These are phyloP conservation scores for Physcomitrium patens DNA, from an alignment of 225 moss, liverwort and hornwort species.

Conservation along the genomic window DNA sequence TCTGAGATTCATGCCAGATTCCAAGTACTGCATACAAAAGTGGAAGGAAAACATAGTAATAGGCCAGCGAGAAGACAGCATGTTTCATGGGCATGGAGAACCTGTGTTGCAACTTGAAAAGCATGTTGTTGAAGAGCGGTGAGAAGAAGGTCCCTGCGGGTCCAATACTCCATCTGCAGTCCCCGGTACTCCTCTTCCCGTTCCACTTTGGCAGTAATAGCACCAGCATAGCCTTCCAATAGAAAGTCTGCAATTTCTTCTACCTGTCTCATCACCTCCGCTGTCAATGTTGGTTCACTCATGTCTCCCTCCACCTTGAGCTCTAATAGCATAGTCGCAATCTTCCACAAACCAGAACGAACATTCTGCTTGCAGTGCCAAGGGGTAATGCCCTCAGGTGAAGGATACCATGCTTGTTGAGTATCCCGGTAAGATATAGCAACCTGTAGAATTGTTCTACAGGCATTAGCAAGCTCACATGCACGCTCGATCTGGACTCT, in stretches of 20 bases:
- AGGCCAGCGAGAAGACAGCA: conserved; percentile 14
- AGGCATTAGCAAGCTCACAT: conserved; percentile 85
- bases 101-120: conserved; percentile 77
- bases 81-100: conserved; percentile 31
- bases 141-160: conserved; percentile 78
- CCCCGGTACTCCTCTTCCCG: conserved; percentile 97
- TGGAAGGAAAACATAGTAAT: conserved; percentile 9
- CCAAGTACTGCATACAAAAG: conserved; percentile 7
- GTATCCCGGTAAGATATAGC: conserved; percentile 80
- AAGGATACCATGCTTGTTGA: conserved; percentile 91
- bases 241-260: conserved; percentile 89
- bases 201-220: conserved; percentile 95
- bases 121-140: conserved; percentile 79
- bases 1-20: not conserved
- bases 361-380: conserved; percentile 92
- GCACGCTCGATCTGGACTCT: conserved; percentile 82
- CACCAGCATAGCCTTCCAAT: conserved; percentile 92
- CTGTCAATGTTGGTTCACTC: conserved; percentile 81
- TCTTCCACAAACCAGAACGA: conserved; percentile 92
- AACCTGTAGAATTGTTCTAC: conserved; percentile 69
- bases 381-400: conserved; percentile 93
- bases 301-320: conserved; percentile 79
- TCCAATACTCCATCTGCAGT: conserved; percentile 99
- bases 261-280: conserved; percentile 72
- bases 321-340: conserved; percentile 81